A percentile compares a stretch with the other conserved stretches of the same genome.
Conservation (phyloP, 2,329 filamentous ascomycete genomes). For the Helicocarpus griseus region DNA sequence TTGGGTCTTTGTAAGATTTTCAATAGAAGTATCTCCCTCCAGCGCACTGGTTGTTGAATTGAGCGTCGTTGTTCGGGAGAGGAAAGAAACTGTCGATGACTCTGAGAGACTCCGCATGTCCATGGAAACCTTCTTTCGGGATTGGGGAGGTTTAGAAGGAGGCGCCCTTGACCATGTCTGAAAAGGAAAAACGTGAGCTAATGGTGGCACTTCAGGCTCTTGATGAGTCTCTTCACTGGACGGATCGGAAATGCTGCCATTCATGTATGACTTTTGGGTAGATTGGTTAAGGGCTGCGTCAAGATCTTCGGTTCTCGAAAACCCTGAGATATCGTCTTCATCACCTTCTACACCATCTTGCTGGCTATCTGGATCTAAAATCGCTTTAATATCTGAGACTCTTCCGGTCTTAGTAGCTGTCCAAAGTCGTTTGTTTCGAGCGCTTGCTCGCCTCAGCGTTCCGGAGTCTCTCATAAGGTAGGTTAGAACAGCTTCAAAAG, state of each 20-base stretch:
- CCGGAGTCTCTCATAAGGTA: slow-evolving; percentile 78
- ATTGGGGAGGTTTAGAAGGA: neutral
- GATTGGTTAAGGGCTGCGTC: slow-evolving; percentile 17
- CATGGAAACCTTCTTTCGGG: slow-evolving; percentile 72
- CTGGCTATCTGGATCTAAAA: slow-evolving; percentile 62
- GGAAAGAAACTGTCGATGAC: slow-evolving; percentile 72
- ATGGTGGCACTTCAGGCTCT: slow-evolving; percentile 22
- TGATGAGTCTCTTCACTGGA: slow-evolving; percentile 12
- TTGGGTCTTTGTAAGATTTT: slow-evolving; percentile 49
- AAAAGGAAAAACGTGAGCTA: slow-evolving; percentile 89
- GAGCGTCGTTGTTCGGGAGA: slow-evolving; percentile 69
- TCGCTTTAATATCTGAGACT: slow-evolving; percentile 61
- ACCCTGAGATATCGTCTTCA: slow-evolving; percentile 17
- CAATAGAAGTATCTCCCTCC: slow-evolving; percentile 79
- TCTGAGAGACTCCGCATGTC: slow-evolving; percentile 81
- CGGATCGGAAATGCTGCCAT: slow-evolving; percentile 14
- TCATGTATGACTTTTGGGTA: slow-evolving; percentile 16
- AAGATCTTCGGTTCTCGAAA: slow-evolving; percentile 25
- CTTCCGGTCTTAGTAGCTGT: slow-evolving; percentile 72
- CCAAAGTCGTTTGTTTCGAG: slow-evolving; percentile 79
- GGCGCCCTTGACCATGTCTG: slow-evolving; percentile 48
- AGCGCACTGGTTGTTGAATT: slow-evolving; percentile 62
- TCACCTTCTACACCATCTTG: slow-evolving; percentile 37
- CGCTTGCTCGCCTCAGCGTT: slow-evolving; percentile 72
- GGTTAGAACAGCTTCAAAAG: slow-evolving; percentile 84